A percentile compares a stretch with the other conserved stretches of the same genome.
These are phyloP conservation scores for Candida ponderosae DNA, from an alignment of 805 yeast genomes.

Conservation along the genomic window DNA sequence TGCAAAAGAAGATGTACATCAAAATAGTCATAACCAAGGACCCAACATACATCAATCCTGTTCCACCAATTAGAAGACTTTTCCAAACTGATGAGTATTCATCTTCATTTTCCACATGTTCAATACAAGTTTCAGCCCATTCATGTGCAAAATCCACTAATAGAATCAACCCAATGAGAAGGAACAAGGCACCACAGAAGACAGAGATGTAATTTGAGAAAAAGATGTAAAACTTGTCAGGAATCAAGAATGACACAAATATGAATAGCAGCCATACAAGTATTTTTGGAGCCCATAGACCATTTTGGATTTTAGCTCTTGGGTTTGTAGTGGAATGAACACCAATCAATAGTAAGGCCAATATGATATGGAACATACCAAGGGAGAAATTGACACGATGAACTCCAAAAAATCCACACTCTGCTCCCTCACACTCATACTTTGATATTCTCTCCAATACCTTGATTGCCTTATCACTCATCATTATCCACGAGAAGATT, in stretches of 20 bases:
- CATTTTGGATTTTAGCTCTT: slow-evolving; percentile 80
- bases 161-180: slow-evolving; percentile 82
- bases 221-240: slow-evolving; percentile 77
- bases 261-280: slow-evolving; percentile 49
- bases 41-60: slow-evolving; percentile 74
- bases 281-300: slow-evolving; percentile 81
- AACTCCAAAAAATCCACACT: slow-evolving; percentile 93
- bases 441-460: slow-evolving; percentile 67
- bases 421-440: slow-evolving; percentile 70
- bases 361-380: slow-evolving; percentile 65
- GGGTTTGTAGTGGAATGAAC: slow-evolving; percentile 74
- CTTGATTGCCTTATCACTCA: slow-evolving; percentile 70
- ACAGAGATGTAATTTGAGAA: slow-evolving; percentile 92
- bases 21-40: slow-evolving; percentile 64
- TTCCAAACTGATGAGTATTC: slow-evolving; percentile 63
- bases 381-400: slow-evolving; percentile 85
- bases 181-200: slow-evolving; percentile 73
- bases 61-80: slow-evolving; percentile 74
- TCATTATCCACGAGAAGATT: slow-evolving; percentile 84
- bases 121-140: slow-evolving; percentile 95
- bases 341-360: slow-evolving; percentile 62
- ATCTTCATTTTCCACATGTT: slow-evolving; percentile 79
- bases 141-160: slow-evolving; percentile 96
- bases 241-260: slow-evolving; percentile 64
- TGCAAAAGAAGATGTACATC: slow-evolving; percentile 81